A percentile compares a stretch with the other conserved stretches of the same genome.
Conservation (phyloP, 2,329 filamentous ascomycete genomes). For the Myriosclerotinia duriaeana region DNA sequence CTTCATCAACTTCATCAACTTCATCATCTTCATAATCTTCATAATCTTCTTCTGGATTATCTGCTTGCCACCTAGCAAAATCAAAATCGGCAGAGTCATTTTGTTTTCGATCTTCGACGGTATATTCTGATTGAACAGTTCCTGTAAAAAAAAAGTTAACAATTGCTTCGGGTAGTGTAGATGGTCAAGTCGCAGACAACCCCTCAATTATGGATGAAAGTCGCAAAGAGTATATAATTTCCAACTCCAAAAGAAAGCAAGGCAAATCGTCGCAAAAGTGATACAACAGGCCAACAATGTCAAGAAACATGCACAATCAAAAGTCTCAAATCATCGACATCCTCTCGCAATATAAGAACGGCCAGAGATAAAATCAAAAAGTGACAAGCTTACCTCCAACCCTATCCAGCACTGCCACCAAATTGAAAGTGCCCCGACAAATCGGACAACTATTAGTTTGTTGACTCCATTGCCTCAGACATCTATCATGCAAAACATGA, state of each 20-base stretch:
- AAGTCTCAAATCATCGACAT: not conserved
- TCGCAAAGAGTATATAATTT: not conserved
- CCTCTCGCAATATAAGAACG: not conserved
- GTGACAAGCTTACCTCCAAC: conserved; percentile 67
- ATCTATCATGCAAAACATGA: conserved; percentile 89
- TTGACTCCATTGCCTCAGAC: conserved; percentile 90
- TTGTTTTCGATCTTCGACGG: conserved; percentile 81
- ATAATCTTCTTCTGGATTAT: conserved; percentile 70
- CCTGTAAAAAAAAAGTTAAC: conserved; percentile 45
- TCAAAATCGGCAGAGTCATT: conserved; percentile 74
- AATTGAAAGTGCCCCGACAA: conserved; percentile 87
- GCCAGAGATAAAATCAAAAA: not conserved
- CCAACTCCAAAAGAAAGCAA: not conserved
- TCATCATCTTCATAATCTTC: conserved; percentile 57
- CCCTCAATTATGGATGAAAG: not conserved
- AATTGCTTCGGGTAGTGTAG: conserved; percentile 5
- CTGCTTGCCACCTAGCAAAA: conserved; percentile 69
- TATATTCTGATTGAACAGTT: conserved; percentile 56
- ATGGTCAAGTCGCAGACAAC: not conserved
- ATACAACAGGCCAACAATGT: not conserved
- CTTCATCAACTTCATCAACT: conserved; percentile 57
- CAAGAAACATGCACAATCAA: not conserved
- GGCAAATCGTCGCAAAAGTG: not conserved
- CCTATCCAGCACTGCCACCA: conserved; percentile 78
- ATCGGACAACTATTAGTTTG: conserved; percentile 98